A percentile compares a stretch with the other conserved stretches of the same genome.
Conservation (phyloP, 306 rosid species). For the Styphnolobium japonicum region DNA sequence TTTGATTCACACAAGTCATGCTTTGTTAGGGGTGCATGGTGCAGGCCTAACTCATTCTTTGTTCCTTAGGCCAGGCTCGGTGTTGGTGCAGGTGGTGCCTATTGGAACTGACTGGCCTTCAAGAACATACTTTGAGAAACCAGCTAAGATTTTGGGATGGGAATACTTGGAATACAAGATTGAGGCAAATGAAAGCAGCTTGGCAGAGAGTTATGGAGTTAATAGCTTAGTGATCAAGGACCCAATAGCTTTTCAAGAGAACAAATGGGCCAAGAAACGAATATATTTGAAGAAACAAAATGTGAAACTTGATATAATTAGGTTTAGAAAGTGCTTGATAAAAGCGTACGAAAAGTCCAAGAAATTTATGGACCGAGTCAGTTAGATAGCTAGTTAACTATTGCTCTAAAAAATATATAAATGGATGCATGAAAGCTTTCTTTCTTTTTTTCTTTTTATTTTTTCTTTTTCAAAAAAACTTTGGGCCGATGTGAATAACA, state of each 20-base stretch:
- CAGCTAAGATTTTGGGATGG: constrained; percentile 20
- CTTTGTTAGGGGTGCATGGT: constrained; percentile 54
- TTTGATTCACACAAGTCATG: constrained; percentile 36
- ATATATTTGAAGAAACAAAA: constrained; percentile 28
- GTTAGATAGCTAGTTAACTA: neutral
- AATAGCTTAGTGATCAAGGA: constrained; percentile 32
- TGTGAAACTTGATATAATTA: constrained; percentile 22
- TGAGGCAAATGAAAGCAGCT: constrained; percentile 34
- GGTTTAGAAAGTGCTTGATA: constrained; percentile 25
- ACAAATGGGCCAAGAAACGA: neutral
- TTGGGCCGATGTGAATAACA: no score
- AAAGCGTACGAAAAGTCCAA: constrained; percentile 21
- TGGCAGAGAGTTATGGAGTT: constrained; percentile 19
- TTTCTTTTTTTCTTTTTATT: neutral
- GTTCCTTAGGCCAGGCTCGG: constrained; percentile 34
- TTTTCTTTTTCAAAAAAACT: no score
- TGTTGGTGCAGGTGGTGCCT: constrained; percentile 53
- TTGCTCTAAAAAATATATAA: neutral
- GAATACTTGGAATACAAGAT: constrained; percentile 38
- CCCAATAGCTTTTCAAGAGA: neutral
- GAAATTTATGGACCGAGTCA: neutral
- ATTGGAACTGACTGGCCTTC: constrained; percentile 43
- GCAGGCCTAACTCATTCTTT: constrained; percentile 45
- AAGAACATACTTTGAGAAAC: constrained; percentile 14
- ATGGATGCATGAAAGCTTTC: neutral